Evolutionary conservation across 2,329 filamentous ascomycete species (phyloP), one percentile per base, ranked within the genome.

Genomic region (Ophiostoma sp.): DNA sequence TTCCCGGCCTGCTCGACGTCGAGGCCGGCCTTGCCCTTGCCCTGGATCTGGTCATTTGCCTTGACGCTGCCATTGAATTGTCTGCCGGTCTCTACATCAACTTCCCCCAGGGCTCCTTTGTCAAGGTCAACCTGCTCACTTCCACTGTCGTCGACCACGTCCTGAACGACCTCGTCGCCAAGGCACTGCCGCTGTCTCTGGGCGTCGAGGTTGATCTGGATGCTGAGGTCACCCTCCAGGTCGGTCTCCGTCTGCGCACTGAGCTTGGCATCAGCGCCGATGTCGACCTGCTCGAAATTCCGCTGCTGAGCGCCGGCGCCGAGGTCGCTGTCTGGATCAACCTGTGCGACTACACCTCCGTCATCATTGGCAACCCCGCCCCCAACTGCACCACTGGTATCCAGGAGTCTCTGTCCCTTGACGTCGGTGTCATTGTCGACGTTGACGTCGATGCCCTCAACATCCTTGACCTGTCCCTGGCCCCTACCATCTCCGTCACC

Each of bases 291-390:
- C 58, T 74, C 27, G 75, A 73, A 64, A 67, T 75, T 40, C 68
- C 71, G 14, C 68, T 72, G 64, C 66, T 76, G 9, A 72, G 70
- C 41, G 73, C 73, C 60, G 74, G 74, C 66, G 72, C 72, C 27
- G 74, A 74, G 55, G 72, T 74, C n/a, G 71, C 73, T 62, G 66
- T 76, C 69, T 76, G 74, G 75, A 66, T 75, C 69, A 74, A 73
- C 73, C 73, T 76, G 62, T 76, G 76, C 71, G 73, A 74, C 72
- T 76, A 75, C 74, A 75, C 74, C 62, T 72, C 71, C 64, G 67
- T 72, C 47, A 71, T 75, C 69, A 65, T 71, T 45, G 65, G 67
- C 60, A 42, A 68, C 66, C 66, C 68, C 47, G n/a, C 60, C 66
- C 14, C 45, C 36, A 8, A 47, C 36, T 66, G 65, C 65, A 42